phyloP scores from a whole-genome alignment of 2,329 filamentous ascomycete genomes.

The Endothia cerciana region DNA sequence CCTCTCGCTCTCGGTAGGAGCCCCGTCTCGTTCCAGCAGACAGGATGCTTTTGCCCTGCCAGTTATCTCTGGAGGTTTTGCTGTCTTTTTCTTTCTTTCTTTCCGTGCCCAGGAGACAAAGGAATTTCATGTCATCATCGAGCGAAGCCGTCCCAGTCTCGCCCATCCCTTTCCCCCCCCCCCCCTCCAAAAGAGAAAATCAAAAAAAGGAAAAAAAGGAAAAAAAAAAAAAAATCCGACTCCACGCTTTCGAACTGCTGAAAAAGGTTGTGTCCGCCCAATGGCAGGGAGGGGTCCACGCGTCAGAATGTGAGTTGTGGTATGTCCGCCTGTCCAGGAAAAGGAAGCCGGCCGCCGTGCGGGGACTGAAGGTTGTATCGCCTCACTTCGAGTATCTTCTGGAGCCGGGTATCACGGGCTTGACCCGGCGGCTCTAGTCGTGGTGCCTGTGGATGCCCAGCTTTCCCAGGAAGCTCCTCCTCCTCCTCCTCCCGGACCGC shows the following conservation, averaged over 20 bases:
- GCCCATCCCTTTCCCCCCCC: too few relatives aligned
- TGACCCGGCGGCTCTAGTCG: not conserved
- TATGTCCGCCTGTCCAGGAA: not conserved
- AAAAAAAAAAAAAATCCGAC: constrained; percentile 12
- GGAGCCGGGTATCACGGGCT: not conserved
- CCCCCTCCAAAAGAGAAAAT: too few relatives aligned
- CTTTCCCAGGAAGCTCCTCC: constrained; percentile 27
- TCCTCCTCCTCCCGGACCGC: constrained; percentile 23
- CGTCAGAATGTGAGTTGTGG: not conserved
- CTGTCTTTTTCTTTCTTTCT: not conserved
- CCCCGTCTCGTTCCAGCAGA: constrained; percentile 14
- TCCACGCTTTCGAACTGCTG: constrained; percentile 20
- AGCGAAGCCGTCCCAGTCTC: not conserved
- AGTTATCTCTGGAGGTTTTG: not conserved
- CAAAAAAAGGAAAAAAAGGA: too few relatives aligned
- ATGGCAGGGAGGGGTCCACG: not conserved
- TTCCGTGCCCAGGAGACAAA: constrained; percentile 15
- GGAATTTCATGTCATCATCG: constrained; percentile 13
- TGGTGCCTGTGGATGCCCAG: constrained; percentile 22
- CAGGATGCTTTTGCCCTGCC: constrained; percentile 2
- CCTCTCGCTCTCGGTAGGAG: not conserved
- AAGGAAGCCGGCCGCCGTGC: not conserved
- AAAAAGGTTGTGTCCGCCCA: not conserved
- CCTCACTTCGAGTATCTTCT: not conserved
- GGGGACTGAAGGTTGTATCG: not conserved